Base-by-base conservation (phyloP, 1,284 basidiomycete genomes). In the Caloboletus firmus region DNA sequence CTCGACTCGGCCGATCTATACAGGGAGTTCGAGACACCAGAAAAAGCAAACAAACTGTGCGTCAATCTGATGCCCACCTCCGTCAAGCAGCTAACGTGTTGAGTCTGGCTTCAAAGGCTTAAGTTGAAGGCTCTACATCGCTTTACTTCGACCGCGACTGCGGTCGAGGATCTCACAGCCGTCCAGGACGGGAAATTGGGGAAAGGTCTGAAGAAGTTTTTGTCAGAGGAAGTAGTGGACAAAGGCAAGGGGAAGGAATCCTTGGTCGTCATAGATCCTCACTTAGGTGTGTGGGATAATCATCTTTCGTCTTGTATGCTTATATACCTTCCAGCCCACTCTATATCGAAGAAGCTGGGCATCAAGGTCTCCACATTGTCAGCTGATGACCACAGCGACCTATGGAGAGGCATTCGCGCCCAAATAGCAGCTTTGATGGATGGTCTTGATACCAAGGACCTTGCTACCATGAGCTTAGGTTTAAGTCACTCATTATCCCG, bases 131-230 rank as follows among this genome's bases (percentile, higher is more conserved):
- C 94, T 40, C 81, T 99, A 54, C 96, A 99, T 77, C 91, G 94
- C 52, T 99, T 99, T 75, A 91, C 91, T 35, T 96, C 94, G 45
- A 98, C 96, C 11, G 97, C 93, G 28, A 88, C 89, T 22, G 96
- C 97, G n/a, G 96, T 99, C n/a, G 95, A 98, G 75, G 96, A 98
- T 71, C 88, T 98, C 64, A 92, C 93, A 31, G 87, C 95, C 13
- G 76, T 98, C 45, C 93, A 96, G 70, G 89, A 90, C 51, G 95
- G 95, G 60, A 95, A 97, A 76, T 73, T 98, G 48, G 92, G 92
- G 51, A 97, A 97, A 74, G 86, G 88, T 7, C 78, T 98, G 62
- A 96, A 96, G 76, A 88, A 96, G 70, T 98, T 98, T 79, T 75
- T 99, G 64, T 87, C 88, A 30, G 89, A 95, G 41, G 88, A 96